A percentile compares a stretch with the other conserved stretches of the same genome.
These are phyloP conservation scores for Osmozyma mogii DNA, from an alignment of 805 yeast species.

Conservation along the genomic window DNA sequence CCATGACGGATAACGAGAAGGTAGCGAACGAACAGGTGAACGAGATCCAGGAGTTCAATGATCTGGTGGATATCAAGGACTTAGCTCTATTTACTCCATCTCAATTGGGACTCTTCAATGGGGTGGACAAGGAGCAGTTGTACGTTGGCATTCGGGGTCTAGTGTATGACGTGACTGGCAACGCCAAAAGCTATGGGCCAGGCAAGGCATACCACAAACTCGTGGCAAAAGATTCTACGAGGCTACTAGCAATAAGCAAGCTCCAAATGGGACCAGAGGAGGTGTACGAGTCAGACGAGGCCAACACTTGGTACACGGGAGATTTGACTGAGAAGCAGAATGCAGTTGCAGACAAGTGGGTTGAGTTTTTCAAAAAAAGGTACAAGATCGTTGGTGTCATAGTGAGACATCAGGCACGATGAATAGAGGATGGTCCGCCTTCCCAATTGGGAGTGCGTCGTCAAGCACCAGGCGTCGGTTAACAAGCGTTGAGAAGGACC, in stretches of 20 bases:
- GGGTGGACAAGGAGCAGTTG: conserved; percentile 29
- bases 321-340: conserved; percentile 53
- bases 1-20: too few relatives aligned
- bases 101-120: conserved; percentile 27
- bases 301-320: conserved; percentile 39
- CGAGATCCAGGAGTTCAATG: conserved; percentile 24
- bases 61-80: conserved; percentile 19
- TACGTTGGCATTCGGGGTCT: conserved; percentile 72
- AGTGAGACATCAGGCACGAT: conserved; percentile 24
- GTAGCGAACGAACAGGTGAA: too few relatives aligned
- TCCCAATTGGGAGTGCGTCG: too few relatives aligned
- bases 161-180: conserved; percentile 70
- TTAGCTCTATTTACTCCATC: conserved; percentile 28
- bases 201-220: conserved; percentile 66
- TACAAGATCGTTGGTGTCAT: conserved; percentile 31
- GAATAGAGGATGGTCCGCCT: too few relatives aligned
- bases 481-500: too few relatives aligned
- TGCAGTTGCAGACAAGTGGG: conserved; percentile 67
- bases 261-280: conserved; percentile 15
- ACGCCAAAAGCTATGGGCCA: conserved; percentile 63
- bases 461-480: too few relatives aligned
- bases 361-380: conserved; percentile 46
- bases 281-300: conserved; percentile 23
- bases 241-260: conserved; percentile 65
- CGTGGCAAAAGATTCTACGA: conserved; percentile 70